Evolutionary conservation across 108 stramenopile genomes (phyloP).

Genomic region (Poteriospumella lacustris): DNA sequence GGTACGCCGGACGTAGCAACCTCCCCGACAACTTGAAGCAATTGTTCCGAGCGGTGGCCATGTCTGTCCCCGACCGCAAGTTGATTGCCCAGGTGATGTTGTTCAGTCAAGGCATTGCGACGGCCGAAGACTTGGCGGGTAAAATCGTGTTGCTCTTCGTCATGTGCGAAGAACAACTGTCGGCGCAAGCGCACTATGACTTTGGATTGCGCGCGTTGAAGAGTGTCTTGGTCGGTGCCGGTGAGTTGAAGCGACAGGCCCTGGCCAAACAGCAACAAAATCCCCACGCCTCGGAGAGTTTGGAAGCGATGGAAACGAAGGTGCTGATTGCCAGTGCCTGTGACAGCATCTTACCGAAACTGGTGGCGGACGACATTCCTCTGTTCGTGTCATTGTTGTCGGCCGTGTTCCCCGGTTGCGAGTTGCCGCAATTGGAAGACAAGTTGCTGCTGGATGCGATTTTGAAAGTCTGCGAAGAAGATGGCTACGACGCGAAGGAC

Average conservation of each 20-base stretch:
- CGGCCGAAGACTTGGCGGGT: slow-evolving; percentile 80
- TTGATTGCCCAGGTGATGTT: slow-evolving; percentile 98
- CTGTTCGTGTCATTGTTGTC: slow-evolving; percentile 72
- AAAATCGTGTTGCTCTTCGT: slow-evolving; percentile 87
- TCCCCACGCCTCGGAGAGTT: slow-evolving; percentile 51
- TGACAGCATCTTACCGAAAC: slow-evolving; percentile 92
- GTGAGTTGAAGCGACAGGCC: slow-evolving; percentile 45
- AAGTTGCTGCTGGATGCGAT: slow-evolving; percentile 63
- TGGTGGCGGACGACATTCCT: slow-evolving; percentile 78
- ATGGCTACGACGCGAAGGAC: slow-evolving; percentile 59
- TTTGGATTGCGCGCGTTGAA: slow-evolving; percentile 92
- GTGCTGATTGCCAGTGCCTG: slow-evolving; percentile 82
- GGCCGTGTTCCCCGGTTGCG: slow-evolving; percentile 76
- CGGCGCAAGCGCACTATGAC: slow-evolving; percentile 91
- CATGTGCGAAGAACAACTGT: slow-evolving; percentile 80
- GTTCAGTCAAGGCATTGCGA: slow-evolving; percentile 92
- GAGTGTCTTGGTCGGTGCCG: slow-evolving; percentile 54
- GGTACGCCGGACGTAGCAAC: slow-evolving; percentile 96
- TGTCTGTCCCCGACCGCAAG: slow-evolving; percentile 90
- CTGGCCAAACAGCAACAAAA: slow-evolving; percentile 30
- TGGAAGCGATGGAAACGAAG: slow-evolving; percentile 60
- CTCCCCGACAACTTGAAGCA: slow-evolving; percentile 97
- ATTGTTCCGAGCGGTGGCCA: slow-evolving; percentile 94
- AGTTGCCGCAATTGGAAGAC: slow-evolving; percentile 71
- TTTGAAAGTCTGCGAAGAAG: slow-evolving; percentile 59